Base-by-base conservation (phyloP, 257 asterid species). In the Marsdenia floribunda region DNA sequence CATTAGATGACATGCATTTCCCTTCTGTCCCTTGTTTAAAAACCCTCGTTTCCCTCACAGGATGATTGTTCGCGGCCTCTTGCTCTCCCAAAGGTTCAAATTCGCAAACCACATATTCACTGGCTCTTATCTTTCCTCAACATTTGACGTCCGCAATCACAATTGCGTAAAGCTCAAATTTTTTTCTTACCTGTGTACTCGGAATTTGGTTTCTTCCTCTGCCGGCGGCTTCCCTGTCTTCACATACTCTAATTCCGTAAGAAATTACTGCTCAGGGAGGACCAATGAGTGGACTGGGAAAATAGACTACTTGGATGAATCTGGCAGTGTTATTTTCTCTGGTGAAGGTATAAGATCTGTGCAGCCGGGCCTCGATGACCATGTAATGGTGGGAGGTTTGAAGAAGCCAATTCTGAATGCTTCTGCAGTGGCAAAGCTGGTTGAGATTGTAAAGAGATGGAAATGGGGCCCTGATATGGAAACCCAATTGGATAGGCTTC, bases 381-480 rank as follows among this genome's bases (percentile, higher is more conserved):
- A 95, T 82, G 90, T 92, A 19, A 86, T 95, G 91, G 92, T 83
- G 18, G 99, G 99, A 68, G 96, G 90, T 50, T 68, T 90, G 65
- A 87, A 80, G 75, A 95, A 90, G 84, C 99, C 97, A 26, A 88
- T 92, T 76, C 74, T 84, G 85, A 90, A 95, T 79, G 87, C 94
- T 18, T 77, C 97, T 0, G 99, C 99, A 2, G 98, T 95, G 60
- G 90, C 96, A 4, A 95, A 95, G 85, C 86, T 92, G 65, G 96
- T 95, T 42, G 99, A 95, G 86, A 87, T 92, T 46, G 92, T 95
- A 47, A 92, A 83, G 82, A 84, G 98, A 83, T 95, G 99, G 99
- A 90, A 79, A 80, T 95, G 99, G 98, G 98, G 98, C 3, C 99
- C 99, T 44, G 93, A 93, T 4, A 90, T 93, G 98, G 98, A 93